These are phyloP conservation scores for Telfairia occidentalis DNA, from an alignment of 331 rosid genomes.

Conservation along the genomic window DNA sequence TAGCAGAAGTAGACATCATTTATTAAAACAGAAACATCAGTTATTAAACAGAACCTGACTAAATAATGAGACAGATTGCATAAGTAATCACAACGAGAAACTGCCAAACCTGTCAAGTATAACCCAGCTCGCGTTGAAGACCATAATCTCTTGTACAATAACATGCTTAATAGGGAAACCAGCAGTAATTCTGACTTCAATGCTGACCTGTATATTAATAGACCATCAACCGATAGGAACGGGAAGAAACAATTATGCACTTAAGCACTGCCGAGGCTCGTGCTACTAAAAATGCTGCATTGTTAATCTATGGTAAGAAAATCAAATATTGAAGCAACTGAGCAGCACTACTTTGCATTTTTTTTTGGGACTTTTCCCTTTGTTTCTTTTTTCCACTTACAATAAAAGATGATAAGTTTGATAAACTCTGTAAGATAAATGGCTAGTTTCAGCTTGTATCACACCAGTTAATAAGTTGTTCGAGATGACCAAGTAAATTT, in stretches of 20 bases:
- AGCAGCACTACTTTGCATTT: not conserved
- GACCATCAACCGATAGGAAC: not conserved
- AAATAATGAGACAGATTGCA: not conserved
- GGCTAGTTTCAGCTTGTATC: not conserved
- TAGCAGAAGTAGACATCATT: not conserved
- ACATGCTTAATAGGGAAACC: slow-evolving; percentile 67
- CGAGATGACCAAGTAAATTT: not conserved
- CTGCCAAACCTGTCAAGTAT: slow-evolving; percentile 50
- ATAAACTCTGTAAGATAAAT: not conserved
- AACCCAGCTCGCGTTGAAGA: slow-evolving; percentile 53
- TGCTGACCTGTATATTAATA: slow-evolving; percentile 35
- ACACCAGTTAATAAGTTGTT: not conserved
- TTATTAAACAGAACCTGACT: not conserved
- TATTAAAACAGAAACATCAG: not conserved
- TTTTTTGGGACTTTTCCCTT: not conserved
- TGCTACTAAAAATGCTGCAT: not conserved
- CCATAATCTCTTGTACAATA: slow-evolving; percentile 45
- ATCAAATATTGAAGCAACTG: not conserved
- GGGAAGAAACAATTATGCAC: not conserved
- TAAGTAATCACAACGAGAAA: not conserved
- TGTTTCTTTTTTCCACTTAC: not conserved
- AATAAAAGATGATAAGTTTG: not conserved
- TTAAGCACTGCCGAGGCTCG: not conserved
- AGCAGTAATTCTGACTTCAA: slow-evolving; percentile 63
- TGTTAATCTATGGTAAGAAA: not conserved